These are phyloP conservation scores for Sporothrix variecibatus DNA, from an alignment of 2,329 filamentous ascomycete species.

Conservation along the genomic window DNA sequence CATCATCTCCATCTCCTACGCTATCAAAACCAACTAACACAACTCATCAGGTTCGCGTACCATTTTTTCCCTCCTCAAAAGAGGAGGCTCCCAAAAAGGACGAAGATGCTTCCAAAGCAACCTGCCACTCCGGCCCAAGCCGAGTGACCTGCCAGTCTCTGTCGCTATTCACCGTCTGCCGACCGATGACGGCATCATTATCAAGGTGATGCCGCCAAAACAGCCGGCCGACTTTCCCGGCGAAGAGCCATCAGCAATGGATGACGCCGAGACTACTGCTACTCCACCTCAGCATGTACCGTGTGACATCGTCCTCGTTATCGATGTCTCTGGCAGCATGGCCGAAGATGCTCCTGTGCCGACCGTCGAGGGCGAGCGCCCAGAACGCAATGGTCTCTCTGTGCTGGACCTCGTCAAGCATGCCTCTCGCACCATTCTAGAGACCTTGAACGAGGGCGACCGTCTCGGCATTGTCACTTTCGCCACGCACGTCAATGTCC, in stretches of 20 bases:
- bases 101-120: background rate
- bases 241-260: background rate
- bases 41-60: background rate
- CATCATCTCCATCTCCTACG: background rate
- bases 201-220: constrained; percentile 50
- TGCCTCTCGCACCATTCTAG: constrained; percentile 57
- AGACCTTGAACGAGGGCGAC: constrained; percentile 56
- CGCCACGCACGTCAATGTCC: constrained; percentile 40
- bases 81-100: background rate
- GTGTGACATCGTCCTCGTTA: constrained; percentile 63
- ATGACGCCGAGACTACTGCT: background rate
- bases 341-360: constrained; percentile 48
- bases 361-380: constrained; percentile 39
- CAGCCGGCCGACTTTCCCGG: constrained; percentile 34
- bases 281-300: constrained; percentile 45
- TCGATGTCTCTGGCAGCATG: constrained; percentile 65
- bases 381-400: constrained; percentile 53
- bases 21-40: background rate
- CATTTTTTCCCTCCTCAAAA: background rate
- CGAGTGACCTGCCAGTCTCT: background rate
- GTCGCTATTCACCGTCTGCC: constrained; percentile 41
- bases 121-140: background rate
- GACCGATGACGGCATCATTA: constrained; percentile 44
- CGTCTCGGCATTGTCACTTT: constrained; percentile 62
- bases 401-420: constrained; percentile 63